Conservation (phyloP, 2,329 filamentous ascomycete genomes). For the Fusarium coicis region DNA sequence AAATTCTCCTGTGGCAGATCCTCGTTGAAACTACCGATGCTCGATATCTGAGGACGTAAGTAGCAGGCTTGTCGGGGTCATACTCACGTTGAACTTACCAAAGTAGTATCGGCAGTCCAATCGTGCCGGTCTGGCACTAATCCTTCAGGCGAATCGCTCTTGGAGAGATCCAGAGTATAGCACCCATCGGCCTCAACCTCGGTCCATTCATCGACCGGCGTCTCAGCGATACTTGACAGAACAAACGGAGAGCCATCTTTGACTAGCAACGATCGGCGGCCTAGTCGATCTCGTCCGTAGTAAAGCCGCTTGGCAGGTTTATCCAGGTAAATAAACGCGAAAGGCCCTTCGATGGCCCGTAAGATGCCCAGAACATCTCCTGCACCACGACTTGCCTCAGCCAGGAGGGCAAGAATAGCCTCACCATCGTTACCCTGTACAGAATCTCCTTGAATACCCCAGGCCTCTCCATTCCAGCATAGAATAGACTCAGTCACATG, state of each 20-base stretch:
- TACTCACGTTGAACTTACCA: conserved; percentile 55
- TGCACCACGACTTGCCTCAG: conserved; percentile 51
- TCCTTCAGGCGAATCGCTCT: not conserved
- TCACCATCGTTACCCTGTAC: conserved; percentile 84
- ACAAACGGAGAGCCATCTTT: conserved; percentile 62
- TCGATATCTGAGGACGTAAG: conserved; percentile 63
- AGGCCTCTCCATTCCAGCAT: conserved; percentile 98
- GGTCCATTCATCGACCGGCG: conserved; percentile 65
- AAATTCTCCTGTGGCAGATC: conserved; percentile 51
- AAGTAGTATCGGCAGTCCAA: conserved; percentile 51
- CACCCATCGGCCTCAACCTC: conserved; percentile 90
- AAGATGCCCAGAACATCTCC: conserved; percentile 61
- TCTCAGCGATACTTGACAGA: conserved; percentile 78
- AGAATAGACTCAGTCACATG: conserved; percentile 69
- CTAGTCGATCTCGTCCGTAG: conserved; percentile 88
- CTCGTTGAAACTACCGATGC: conserved; percentile 65
- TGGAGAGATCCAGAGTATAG: conserved; percentile 71
- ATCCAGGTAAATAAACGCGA: conserved; percentile 89
- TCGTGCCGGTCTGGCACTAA: conserved; percentile 41
- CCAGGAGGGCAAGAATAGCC: conserved; percentile 71
- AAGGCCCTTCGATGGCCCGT: conserved; percentile 79
- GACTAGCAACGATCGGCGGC: conserved; percentile 82
- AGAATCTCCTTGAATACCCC: conserved; percentile 71
- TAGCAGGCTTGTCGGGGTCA: conserved; percentile 47
- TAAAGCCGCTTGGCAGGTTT: conserved; percentile 69